Conservation (phyloP, 495 filamentous ascomycete species). For the Alectoria sarmentosa region DNA sequence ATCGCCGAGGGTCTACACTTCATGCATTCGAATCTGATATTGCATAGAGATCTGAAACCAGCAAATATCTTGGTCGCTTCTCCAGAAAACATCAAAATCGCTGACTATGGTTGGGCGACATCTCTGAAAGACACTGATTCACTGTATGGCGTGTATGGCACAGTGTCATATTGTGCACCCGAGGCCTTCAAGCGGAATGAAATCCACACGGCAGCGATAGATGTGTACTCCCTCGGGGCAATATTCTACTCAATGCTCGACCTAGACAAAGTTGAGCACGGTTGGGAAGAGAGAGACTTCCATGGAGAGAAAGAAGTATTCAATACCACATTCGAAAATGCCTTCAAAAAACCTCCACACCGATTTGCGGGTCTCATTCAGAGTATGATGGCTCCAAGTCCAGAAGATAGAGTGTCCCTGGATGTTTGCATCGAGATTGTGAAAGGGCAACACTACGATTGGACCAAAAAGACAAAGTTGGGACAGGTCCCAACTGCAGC, state of each 20-base stretch:
- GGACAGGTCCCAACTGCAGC: not conserved
- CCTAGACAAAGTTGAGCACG: not conserved
- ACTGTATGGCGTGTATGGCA: not conserved
- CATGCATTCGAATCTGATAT: not conserved
- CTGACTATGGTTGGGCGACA: not conserved
- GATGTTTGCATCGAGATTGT: not conserved
- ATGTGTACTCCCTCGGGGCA: not conserved
- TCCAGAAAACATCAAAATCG: too few species aligned
- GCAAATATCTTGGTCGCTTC: too few species aligned
- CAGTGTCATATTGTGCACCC: not conserved
- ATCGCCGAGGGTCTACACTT: not conserved
- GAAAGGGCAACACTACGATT: not conserved
- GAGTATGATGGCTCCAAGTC: not conserved
- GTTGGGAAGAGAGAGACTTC: not conserved
- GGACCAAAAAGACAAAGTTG: not conserved
- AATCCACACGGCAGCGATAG: not conserved
- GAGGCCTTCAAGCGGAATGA: not conserved
- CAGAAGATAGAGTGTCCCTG: not conserved
- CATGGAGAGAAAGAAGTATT: not conserved
- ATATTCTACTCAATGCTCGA: not conserved
- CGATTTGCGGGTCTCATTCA: not conserved
- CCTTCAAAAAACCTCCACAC: not conserved
- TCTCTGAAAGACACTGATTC: not conserved
- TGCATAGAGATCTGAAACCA: slow-evolving; percentile 2
- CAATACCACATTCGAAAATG: not conserved